Percentiles rank a stretch among this genome's conserved stretches.
Conservation (phyloP, 164 flowering plant genomes). For the Paratinospora sagittata region DNA sequence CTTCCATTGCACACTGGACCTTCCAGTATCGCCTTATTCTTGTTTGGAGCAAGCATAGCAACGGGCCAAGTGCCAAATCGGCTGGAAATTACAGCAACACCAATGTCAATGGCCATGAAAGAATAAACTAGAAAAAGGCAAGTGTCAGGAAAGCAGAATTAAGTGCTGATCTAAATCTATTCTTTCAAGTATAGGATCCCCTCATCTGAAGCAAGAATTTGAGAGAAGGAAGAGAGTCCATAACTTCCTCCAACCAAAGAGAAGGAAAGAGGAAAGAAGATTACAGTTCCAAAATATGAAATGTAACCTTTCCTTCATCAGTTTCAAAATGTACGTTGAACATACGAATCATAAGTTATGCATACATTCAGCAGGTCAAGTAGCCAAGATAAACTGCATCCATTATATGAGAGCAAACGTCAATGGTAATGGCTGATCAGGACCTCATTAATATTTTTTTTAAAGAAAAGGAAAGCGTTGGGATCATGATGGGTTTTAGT, state of each 20-base stretch:
- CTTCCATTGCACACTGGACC: conserved; percentile 97
- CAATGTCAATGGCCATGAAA: not conserved
- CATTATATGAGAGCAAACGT: too few species aligned
- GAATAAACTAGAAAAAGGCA: not conserved
- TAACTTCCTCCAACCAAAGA: not conserved
- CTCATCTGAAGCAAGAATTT: not conserved
- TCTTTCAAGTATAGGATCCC: too few species aligned
- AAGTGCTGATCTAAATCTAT: not conserved
- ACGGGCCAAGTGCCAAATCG: conserved; percentile 99
- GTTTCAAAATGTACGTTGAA: too few species aligned
- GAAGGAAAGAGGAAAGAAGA: not conserved
- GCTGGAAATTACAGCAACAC: conserved; percentile 26
- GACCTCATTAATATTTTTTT: too few species aligned
- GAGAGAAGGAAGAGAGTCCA: not conserved
- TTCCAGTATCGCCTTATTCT: conserved; percentile 79
- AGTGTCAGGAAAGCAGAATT: not conserved
- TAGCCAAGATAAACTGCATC: too few species aligned
- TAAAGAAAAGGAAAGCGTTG: too few species aligned
- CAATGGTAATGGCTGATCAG: too few species aligned
- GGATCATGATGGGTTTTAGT: too few species aligned
- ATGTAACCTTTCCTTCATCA: too few species aligned
- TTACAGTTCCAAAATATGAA: too few species aligned
- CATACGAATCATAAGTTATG: too few species aligned
- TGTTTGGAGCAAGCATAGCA: conserved; percentile 87
- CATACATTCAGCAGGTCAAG: too few species aligned